These are phyloP conservation scores for Musa beccarii DNA, from an alignment of 176 grass and related monocot species.

Conservation along the genomic window DNA sequence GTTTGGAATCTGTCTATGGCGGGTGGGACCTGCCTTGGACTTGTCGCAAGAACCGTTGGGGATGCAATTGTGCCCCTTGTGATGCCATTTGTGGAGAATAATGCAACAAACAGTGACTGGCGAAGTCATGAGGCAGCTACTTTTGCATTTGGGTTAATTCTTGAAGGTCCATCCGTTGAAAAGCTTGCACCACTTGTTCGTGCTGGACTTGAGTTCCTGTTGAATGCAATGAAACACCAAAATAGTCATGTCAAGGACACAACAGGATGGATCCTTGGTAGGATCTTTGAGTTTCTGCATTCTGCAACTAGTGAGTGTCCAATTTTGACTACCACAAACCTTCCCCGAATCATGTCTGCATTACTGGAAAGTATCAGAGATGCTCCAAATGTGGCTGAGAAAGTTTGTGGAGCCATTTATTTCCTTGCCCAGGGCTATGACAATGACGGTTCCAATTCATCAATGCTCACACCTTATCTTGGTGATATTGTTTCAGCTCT, in stretches of 20 bases:
- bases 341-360: slow-evolving; percentile 65
- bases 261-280: slow-evolving; percentile 88
- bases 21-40: slow-evolving; percentile 63
- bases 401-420: slow-evolving; percentile 80
- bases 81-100: slow-evolving; percentile 63
- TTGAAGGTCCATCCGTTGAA: slow-evolving; percentile 82
- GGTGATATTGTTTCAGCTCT: slow-evolving; percentile 66
- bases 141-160: slow-evolving; percentile 91
- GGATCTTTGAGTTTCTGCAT: slow-evolving; percentile 86
- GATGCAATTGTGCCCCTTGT: slow-evolving; percentile 55
- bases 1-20: slow-evolving; percentile 68
- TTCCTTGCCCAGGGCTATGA: slow-evolving; percentile 84
- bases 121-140: slow-evolving; percentile 57
- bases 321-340: slow-evolving; percentile 66
- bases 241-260: slow-evolving; percentile 84
- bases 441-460: slow-evolving; percentile 42
- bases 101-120: slow-evolving; percentile 77
- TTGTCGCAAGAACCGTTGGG: slow-evolving; percentile 55
- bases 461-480: slow-evolving; percentile 72
- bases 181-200: slow-evolving; percentile 55
- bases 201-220: slow-evolving; percentile 62
- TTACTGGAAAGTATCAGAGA: slow-evolving; percentile 80
- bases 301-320: slow-evolving; percentile 45
- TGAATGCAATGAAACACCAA: slow-evolving; percentile 64
- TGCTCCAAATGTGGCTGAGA: slow-evolving; percentile 76